phyloP scores from a whole-genome alignment of 805 yeast species.

The Starmera pachycereana region DNA sequence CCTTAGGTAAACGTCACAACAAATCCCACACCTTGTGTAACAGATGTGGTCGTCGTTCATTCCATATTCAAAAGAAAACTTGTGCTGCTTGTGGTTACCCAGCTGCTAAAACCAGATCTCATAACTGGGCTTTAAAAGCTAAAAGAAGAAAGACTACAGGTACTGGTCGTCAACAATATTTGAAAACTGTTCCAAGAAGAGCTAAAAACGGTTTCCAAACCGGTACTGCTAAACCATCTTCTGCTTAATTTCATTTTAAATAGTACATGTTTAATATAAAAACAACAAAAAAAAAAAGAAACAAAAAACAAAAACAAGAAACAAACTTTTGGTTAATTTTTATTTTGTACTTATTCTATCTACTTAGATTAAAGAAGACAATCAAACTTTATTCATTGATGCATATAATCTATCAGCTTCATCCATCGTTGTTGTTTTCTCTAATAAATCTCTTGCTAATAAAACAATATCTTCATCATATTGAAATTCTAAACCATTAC shows the following conservation, averaged over 20 bases:
- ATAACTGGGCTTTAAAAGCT: constrained; percentile 99
- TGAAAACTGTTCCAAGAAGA: constrained; percentile 94
- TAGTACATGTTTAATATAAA: constrained; percentile 1
- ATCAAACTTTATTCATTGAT: constrained; percentile 40
- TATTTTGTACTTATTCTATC: neutral
- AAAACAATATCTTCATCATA: constrained; percentile 56
- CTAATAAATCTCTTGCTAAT: constrained; percentile 60
- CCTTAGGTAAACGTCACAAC: constrained; percentile 99
- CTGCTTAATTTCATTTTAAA: constrained; percentile 37
- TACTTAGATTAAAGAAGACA: no score
- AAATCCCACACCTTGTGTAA: constrained; percentile 98
- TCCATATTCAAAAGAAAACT: constrained; percentile 99
- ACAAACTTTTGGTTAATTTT: neutral
- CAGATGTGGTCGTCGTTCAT: constrained; percentile 98
- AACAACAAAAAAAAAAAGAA: no score
- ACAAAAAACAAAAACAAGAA: no score
- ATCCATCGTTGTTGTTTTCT: constrained; percentile 57
- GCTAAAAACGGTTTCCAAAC: constrained; percentile 99
- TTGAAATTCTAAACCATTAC: constrained; percentile 54
- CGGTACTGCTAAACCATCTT: constrained; percentile 60
- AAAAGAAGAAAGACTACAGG: constrained; percentile 99
- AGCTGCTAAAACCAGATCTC: constrained; percentile 96
- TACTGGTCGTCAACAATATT: constrained; percentile 98
- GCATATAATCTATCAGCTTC: constrained; percentile 69
- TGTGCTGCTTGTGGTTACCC: constrained; percentile 99